phyloP scores from a whole-genome alignment of 2,329 filamentous ascomycete genomes.

The Fusarium illudens region DNA sequence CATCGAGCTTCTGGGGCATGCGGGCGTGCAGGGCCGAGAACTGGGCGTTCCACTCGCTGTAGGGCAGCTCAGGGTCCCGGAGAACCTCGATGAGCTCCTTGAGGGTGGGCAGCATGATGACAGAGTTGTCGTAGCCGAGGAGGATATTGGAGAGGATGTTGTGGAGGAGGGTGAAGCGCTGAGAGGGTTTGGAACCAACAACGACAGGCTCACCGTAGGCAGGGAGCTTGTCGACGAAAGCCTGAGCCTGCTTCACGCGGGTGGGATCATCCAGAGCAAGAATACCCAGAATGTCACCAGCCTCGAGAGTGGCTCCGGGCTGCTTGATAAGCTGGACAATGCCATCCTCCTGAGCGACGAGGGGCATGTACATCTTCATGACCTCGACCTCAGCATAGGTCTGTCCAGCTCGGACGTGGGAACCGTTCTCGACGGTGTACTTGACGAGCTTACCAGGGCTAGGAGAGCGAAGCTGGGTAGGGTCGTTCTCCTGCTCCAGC shows the following conservation, averaged over 20 bases:
- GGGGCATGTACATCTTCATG: conserved; percentile 99
- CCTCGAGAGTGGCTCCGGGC: conserved; percentile 95
- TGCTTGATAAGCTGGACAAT: conserved; percentile 99
- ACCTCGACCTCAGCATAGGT: conserved; percentile 97
- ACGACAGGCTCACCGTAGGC: conserved; percentile 86
- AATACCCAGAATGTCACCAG: conserved; percentile 98
- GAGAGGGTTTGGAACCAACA: conserved; percentile 88
- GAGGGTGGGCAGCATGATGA: conserved; percentile 89
- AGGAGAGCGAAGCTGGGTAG: conserved; percentile 93
- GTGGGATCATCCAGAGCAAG: conserved; percentile 93
- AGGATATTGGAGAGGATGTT: conserved; percentile 88
- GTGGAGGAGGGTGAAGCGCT: conserved; percentile 81
- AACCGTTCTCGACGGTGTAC: conserved; percentile 94
- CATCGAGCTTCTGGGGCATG: conserved; percentile 94
- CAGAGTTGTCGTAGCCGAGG: conserved; percentile 93
- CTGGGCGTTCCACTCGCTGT: conserved; percentile 95
- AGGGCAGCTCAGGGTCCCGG: conserved; percentile 88
- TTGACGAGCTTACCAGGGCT: conserved; percentile 98
- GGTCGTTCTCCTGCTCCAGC: conserved; percentile 98
- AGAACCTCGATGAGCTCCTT: conserved; percentile 92
- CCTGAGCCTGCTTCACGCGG: conserved; percentile 94
- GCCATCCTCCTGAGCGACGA: conserved; percentile 93
- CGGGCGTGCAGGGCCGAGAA: conserved; percentile 96
- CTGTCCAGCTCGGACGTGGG: conserved; percentile 91
- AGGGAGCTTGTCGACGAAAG: conserved; percentile 90